Base-by-base conservation (phyloP, 257 asterid genomes). In the Rauvolfia tetraphylla region DNA sequence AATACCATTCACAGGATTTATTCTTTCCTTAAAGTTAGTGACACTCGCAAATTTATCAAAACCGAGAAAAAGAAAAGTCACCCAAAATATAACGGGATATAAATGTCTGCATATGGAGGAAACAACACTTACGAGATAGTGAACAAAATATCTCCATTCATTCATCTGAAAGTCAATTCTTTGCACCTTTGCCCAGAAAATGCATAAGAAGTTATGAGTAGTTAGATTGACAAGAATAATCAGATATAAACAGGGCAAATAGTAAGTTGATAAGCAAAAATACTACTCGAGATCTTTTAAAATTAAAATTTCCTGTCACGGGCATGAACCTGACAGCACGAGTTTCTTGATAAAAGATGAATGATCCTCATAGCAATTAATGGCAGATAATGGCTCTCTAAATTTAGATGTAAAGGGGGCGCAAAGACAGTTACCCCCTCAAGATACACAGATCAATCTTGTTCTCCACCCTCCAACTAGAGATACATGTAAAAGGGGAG, bases 121-220 rank as follows among this genome's bases (percentile, higher is more conserved):
- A 18, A 56, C 11, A 62, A 39, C 33, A 88, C 95, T 90, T 83
- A 92, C 97, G 18, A 33, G 74, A 81, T 92, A 92, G 83, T 92
- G 97, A 82, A 92, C 87, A 74, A 49, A 82, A 80, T 84, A 87
- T 80, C 73, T 86, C 96, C 95, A 89, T 59, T 78, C 83, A 42
- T 71, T 85, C 78, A 49, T 73, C 75, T 29, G 79, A 39, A 68
- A 78, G 61, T 79, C 92, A 68, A 77, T 83, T 78, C 38, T 85
- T 81, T 72, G 84, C 68, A 92, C 85, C 97, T 92, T 46, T 58
- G 44, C 7, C 6, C 49, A 67, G 56, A 67, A 58, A 46, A 79
- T 33, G 29, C 14, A 39, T 27, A 31, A 54, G 20, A 38, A 61
- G 13, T 15, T 27, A 25, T 31, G 42, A 46, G 59, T 46, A 8